Conservation (phyloP, 768 basidiomycete species). For the Sistotremastrum suecicum region DNA sequence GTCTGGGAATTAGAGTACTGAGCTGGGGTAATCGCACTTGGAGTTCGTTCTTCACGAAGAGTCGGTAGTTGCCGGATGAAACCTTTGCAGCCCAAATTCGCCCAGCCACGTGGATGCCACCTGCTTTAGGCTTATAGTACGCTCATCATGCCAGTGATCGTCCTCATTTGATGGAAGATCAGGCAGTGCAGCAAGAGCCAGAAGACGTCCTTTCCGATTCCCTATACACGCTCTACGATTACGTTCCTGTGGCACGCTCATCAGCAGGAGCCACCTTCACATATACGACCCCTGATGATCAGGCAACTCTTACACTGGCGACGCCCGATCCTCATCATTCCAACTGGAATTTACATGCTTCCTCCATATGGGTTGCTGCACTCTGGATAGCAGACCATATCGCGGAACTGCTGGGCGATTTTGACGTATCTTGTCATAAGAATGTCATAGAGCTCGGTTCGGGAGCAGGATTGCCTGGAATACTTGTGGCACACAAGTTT, state of each 20-base stretch:
- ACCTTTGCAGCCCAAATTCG: too few relatives aligned
- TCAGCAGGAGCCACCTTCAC: constrained; percentile 39
- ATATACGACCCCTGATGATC: constrained; percentile 20
- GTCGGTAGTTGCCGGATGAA: too few relatives aligned
- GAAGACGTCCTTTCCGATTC: constrained; percentile 61
- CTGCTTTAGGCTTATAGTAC: too few relatives aligned
- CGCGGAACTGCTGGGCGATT: constrained; percentile 27
- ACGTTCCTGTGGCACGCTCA: constrained; percentile 44
- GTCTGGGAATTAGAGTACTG: too few relatives aligned
- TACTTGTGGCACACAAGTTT: constrained; percentile 36
- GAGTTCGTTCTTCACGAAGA: too few relatives aligned
- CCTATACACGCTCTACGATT: constrained; percentile 46
- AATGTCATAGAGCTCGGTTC: constrained; percentile 62
- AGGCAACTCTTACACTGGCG: constrained; percentile 26
- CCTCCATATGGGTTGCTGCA: constrained; percentile 62
- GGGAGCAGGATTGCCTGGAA: constrained; percentile 60
- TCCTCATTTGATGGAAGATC: too few relatives aligned
- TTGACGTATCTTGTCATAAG: constrained; percentile 6
- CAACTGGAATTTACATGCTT: constrained; percentile 69
- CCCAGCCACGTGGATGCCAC: too few relatives aligned
- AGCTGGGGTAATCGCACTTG: too few relatives aligned
- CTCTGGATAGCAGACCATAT: constrained; percentile 55
- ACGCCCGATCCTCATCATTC: constrained; percentile 52
- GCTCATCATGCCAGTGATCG: too few relatives aligned
- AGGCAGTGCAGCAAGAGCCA: constrained; percentile 19